Evolutionary conservation across 768 basidiomycete genomes (phyloP).

Genomic region (Lyophyllum semitale): DNA sequence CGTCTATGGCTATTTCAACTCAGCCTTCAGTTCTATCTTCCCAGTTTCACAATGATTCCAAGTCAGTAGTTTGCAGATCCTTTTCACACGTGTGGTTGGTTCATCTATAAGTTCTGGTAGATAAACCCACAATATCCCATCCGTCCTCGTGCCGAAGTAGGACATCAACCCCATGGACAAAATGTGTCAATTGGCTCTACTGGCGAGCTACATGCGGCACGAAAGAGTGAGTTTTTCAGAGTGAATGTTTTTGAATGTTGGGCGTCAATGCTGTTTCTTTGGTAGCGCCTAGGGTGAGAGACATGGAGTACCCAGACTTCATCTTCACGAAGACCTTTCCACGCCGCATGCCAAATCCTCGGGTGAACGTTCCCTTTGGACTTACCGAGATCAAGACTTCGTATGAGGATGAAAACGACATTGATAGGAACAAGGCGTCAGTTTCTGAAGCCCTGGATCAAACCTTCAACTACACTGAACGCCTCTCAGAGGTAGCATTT

Average conservation of each 20-base stretch:
- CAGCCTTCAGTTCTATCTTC: not conserved
- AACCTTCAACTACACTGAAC: not conserved
- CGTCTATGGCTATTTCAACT: not conserved
- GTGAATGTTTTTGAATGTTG: not conserved
- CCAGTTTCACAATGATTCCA: not conserved
- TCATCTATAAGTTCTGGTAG: not conserved
- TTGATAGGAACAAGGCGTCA: not conserved
- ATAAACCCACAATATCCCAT: slow-evolving; percentile 2
- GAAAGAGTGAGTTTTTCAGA: slow-evolving; percentile 1
- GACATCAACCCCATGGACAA: not conserved
- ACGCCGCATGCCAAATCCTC: not conserved
- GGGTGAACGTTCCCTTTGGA: not conserved
- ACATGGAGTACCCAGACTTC: not conserved
- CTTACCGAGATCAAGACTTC: slow-evolving; percentile 1
- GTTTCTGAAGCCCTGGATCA: not conserved
- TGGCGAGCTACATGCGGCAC: not conserved
- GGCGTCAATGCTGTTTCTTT: not conserved
- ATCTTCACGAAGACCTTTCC: not conserved
- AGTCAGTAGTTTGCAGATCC: not conserved
- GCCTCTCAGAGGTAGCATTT: not conserved
- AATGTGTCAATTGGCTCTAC: not conserved
- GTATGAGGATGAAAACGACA: not conserved
- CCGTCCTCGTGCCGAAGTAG: not conserved
- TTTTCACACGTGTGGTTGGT: not conserved
- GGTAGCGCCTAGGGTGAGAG: not conserved